These are phyloP conservation scores for Balansia obtecta DNA, from an alignment of 2,329 filamentous ascomycete species.

Conservation along the genomic window DNA sequence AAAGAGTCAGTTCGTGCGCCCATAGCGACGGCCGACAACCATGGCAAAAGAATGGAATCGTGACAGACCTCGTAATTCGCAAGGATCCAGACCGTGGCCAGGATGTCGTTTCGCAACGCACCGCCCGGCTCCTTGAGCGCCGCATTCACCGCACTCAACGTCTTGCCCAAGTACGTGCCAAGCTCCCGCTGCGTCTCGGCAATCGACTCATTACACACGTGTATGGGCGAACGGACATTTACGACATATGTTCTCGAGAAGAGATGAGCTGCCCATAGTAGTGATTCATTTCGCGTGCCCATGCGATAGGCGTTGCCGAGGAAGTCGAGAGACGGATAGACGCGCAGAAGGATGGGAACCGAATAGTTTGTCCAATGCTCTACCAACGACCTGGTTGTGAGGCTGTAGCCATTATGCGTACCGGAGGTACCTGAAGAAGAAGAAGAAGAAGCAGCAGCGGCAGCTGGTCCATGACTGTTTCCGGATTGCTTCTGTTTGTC, in stretches of 20 bases:
- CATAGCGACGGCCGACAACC: too few species aligned
- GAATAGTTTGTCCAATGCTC: constrained; percentile 28
- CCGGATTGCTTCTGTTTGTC: too few species aligned
- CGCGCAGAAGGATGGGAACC: constrained; percentile 25
- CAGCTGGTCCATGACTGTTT: too few species aligned
- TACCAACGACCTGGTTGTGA: constrained; percentile 11
- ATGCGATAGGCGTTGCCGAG: constrained; percentile 18
- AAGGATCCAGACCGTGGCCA: constrained; percentile 28
- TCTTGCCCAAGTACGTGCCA: constrained; percentile 23
- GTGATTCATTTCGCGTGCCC: constrained; percentile 18
- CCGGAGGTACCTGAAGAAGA: too few species aligned
- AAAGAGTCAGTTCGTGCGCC: not conserved
- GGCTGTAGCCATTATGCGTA: too few species aligned
- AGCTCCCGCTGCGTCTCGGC: constrained; percentile 19
- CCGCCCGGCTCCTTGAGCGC: constrained; percentile 21
- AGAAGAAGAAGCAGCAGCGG: too few species aligned
- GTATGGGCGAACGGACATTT: constrained; percentile 22
- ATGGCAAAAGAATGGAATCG: not conserved
- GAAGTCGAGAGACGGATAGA: constrained; percentile 24
- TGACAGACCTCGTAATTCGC: constrained; percentile 25
- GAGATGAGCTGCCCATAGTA: constrained; percentile 27
- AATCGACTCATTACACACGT: constrained; percentile 14
- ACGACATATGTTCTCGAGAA: constrained; percentile 27
- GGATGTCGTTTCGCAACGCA: constrained; percentile 21
- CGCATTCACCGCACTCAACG: constrained; percentile 23